Base-by-base conservation (phyloP, 805 yeast species). In the Monosporozyma aerobia region DNA sequence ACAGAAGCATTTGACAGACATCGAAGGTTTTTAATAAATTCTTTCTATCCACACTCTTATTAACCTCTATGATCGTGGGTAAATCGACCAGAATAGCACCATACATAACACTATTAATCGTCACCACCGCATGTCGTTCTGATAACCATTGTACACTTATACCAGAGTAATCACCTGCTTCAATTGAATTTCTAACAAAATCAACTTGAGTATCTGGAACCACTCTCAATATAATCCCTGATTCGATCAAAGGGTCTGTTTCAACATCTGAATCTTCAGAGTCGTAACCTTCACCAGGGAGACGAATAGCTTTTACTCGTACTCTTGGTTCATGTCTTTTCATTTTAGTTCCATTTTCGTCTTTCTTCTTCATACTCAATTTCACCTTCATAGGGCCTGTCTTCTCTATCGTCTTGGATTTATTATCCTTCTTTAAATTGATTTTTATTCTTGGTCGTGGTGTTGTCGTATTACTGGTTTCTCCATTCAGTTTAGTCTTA, bases 251-350 rank as follows among this genome's bases (percentile, higher is more conserved):
- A 1, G 99, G 98, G 63, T 94, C 97, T 55, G 90, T 97, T 65
- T 94, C 99, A 27, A 88, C 73, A 58, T 92, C 98, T 0, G 97
- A 95, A 19, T 95, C 97, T 62, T 92, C 98, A 2, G 96, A 85
- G 64, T 92, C 99, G 68, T 92, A 92, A 1, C 98, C 98, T 60
- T 92, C 97, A 4, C 96, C 96, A 0, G 95, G 94, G 3, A 84
- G 76, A 59, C 96, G 74, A 3, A 76, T 75, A 0, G 84, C 81
- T 56, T 78, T 79, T 53, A 81, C 75, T 51, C 81, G 66, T 54
- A 83, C 73, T 39, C 79, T 65, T 8, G 82, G 77, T 1, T 67
- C 57, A 65, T 19, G 65, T 56, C 46, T 63, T 65, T 5, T 62
- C 50, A 51, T 59, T 35, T 39, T 25, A 22, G 4, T 22, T 14